Conservation (phyloP, 2,329 filamentous ascomycete genomes). For the Dactylellina drechsleri region DNA sequence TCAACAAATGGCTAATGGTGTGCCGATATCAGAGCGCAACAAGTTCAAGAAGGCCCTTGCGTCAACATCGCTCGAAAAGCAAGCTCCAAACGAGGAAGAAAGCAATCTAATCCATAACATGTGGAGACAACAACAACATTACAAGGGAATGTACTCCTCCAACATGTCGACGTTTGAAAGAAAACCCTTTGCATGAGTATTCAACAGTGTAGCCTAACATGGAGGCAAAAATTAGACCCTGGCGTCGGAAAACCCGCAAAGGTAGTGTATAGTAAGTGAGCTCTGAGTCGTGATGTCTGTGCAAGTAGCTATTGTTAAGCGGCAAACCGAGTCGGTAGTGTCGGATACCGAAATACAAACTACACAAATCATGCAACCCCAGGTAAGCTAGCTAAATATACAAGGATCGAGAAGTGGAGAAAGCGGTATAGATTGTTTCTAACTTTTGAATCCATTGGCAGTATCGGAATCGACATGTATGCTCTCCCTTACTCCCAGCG, state of each 20-base stretch:
- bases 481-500: background rate
- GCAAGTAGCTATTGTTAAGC: slow-evolving; percentile 9
- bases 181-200: slow-evolving; percentile 27
- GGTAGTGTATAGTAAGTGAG: slow-evolving; percentile 66
- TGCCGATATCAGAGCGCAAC: slow-evolving; percentile 63
- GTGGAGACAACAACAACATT: slow-evolving; percentile 75
- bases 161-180: background rate
- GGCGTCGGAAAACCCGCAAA: slow-evolving; percentile 61
- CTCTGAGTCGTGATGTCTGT: slow-evolving; percentile 6
- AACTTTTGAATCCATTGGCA: slow-evolving; percentile 18
- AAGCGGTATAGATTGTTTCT: background rate
- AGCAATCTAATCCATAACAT: slow-evolving; percentile 77
- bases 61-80: slow-evolving; percentile 71
- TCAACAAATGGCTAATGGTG: background rate
- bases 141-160: slow-evolving; percentile 65
- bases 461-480: slow-evolving; percentile 57
- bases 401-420: background rate
- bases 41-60: slow-evolving; percentile 73
- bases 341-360: slow-evolving; percentile 72
- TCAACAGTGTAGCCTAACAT: slow-evolving; percentile 16
- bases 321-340: slow-evolving; percentile 61
- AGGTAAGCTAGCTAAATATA: slow-evolving; percentile 66
- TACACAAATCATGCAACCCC: slow-evolving; percentile 79
- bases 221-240: slow-evolving; percentile 36
- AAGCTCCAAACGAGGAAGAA: slow-evolving; percentile 76